Base-by-base conservation (phyloP, 495 filamentous ascomycete genomes). In the Aspergillus kassunensis region DNA sequence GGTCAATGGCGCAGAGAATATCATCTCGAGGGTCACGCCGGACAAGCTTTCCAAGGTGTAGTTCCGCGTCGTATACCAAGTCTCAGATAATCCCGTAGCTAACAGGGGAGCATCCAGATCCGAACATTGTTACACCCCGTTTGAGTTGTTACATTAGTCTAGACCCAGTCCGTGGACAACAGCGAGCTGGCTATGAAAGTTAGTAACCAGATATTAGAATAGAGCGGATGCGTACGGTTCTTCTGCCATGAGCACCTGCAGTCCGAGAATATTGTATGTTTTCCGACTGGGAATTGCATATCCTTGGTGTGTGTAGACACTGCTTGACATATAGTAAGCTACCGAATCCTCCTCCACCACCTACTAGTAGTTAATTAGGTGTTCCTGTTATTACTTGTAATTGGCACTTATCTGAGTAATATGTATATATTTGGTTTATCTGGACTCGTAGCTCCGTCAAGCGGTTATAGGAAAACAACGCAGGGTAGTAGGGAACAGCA, bases 281-380 rank as follows among this genome's bases (percentile, higher is more conserved):
- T 58, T 0, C 50, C 49, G 4, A 44, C 52, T 1, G 7, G 60
- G 56, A 6, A 53, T 57, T 11, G 54, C 63, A 54, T 75, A 78
- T 20, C 62, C n/a, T n/a, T n/a, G 61, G 7, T 74, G n/a, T 57
- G 20, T 73, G 51, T 8, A 82, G 65, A 7, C 69, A 56, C 33
- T 75, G 61, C 30, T 70, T 61, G 3, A 87, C 73, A 53, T 87
- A 86, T n/a, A 74, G 66, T 0, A 81, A 85, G 57, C 82, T 84
- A 11, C 83, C 82, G 4, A 86, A 76, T 2, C 84, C 84, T 4
- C 84, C 84, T 0, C n/a, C n/a, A n/a, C n/a, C 24, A 27, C 24
- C 24, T 27, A 9, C 4, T 27, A 27, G 24, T n/a, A n/a, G n/a
- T n/a, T n/a, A n/a, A n/a, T n/a, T n/a, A n/a, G n/a, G n/a, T n/a